Percentiles rank a stretch among this genome's conserved stretches.
Evolutionary conservation across 345 rosid species (phyloP).

Genomic region (Syzygium jambos): DNA sequence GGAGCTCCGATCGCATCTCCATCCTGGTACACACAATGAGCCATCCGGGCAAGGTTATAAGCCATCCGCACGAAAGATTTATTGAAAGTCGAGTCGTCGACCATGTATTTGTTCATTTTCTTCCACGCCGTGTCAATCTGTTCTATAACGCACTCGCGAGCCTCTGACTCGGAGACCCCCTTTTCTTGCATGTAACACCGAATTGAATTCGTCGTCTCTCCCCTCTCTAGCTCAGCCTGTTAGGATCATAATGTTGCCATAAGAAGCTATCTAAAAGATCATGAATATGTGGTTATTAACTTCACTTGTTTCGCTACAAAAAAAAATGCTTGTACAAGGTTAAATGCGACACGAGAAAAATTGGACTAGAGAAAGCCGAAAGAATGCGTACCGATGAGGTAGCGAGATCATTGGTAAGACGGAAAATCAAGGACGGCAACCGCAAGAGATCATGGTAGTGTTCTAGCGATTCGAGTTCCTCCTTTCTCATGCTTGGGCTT

Average conservation of each 20-base stretch:
- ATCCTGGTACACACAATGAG: constrained; percentile 19
- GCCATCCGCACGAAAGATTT: constrained; percentile 10
- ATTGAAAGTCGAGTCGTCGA: neutral
- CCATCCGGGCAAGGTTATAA: constrained; percentile 18
- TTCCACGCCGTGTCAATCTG: constrained; percentile 25
- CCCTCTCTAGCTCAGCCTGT: constrained; percentile 32
- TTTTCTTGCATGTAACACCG: constrained; percentile 22
- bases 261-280: neutral
- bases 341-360: neutral
- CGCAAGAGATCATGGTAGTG: constrained; percentile 19
- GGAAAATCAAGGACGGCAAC: constrained; percentile 21
- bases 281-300: neutral
- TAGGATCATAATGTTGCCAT: neutral
- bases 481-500: neutral
- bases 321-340: neutral
- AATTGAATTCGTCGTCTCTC: constrained; percentile 20
- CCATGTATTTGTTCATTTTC: constrained; percentile 16
- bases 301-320: neutral
- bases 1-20: constrained; percentile 39
- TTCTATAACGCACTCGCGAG: constrained; percentile 9
- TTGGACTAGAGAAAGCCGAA: neutral
- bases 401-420: constrained; percentile 29
- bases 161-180: constrained; percentile 15
- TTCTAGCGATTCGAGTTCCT: constrained; percentile 10
- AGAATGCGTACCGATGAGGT: constrained; percentile 28